phyloP scores from a whole-genome alignment of 169 alveolate genomes.

The Eimeria maxima region DNA sequence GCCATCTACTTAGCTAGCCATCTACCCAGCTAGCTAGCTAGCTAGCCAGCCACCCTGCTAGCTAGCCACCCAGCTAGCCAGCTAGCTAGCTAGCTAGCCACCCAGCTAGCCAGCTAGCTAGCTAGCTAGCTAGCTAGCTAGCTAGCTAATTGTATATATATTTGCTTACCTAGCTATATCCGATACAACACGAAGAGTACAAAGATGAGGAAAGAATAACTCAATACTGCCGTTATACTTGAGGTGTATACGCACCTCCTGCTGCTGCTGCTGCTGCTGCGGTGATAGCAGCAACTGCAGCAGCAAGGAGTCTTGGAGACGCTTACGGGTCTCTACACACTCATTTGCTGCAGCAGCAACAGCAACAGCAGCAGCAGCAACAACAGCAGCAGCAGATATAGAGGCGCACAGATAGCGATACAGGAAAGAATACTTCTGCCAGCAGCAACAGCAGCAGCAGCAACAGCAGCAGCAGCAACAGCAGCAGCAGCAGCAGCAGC shows the following conservation, averaged over 20 bases:
- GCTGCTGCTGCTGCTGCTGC: slow-evolving; percentile 24
- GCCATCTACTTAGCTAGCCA: background rate
- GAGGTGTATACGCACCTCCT: slow-evolving; percentile 7
- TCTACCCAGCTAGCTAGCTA: background rate
- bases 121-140: slow-evolving; percentile 40
- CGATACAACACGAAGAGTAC: background rate
- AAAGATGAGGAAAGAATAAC: background rate
- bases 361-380: slow-evolving; percentile 68
- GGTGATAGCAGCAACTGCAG: slow-evolving; percentile 15
- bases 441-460: slow-evolving; percentile 35
- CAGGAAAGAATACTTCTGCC: background rate
- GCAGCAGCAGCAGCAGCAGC: slow-evolving; percentile 27
- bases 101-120: background rate
- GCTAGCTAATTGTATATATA: background rate
- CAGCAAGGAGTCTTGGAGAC: slow-evolving; percentile 42
- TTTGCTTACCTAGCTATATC: slow-evolving; percentile 25
- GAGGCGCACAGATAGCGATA: background rate
- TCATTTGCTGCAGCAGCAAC: slow-evolving; percentile 60
- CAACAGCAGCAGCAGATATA: slow-evolving; percentile 6
- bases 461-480: slow-evolving; percentile 31
- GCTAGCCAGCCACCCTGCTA: background rate
- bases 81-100: background rate
- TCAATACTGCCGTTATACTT: slow-evolving; percentile 30
- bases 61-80: background rate
- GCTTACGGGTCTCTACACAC: slow-evolving; percentile 52